Evolutionary conservation across 768 basidiomycete genomes (phyloP).

Genomic region (Calocera cornea): DNA sequence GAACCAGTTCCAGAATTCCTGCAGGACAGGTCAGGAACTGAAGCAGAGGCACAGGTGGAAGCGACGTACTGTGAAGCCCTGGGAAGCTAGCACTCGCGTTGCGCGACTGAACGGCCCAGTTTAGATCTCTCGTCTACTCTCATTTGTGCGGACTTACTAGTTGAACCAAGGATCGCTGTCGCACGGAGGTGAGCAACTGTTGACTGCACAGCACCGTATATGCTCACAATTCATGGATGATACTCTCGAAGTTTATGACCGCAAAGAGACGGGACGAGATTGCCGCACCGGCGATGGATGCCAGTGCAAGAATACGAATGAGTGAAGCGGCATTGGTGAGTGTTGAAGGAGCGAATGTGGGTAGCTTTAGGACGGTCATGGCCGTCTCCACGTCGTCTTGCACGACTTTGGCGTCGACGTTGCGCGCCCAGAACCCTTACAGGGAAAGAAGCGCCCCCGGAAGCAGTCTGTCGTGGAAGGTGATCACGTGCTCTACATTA

Average conservation of each 20-base stretch:
- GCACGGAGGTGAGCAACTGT: background rate
- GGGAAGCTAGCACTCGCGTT: constrained; percentile 72
- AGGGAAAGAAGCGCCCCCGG: background rate
- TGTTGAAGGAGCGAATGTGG: constrained; percentile 30
- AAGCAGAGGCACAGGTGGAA: background rate
- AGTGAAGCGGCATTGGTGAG: constrained; percentile 81
- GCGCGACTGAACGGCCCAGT: constrained; percentile 53
- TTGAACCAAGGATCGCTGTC: constrained; percentile 96
- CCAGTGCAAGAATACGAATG: constrained; percentile 77
- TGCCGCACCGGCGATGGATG: constrained; percentile 84
- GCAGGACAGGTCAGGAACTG: background rate
- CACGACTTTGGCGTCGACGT: background rate
- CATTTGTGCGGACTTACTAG: constrained; percentile 60
- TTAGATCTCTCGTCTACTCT: background rate
- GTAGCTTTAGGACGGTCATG: constrained; percentile 12
- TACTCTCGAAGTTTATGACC: constrained; percentile 95
- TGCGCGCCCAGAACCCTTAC: background rate
- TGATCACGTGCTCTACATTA: background rate
- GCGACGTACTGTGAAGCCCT: constrained; percentile 83
- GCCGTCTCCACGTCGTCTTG: background rate
- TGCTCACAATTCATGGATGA: constrained; percentile 96
- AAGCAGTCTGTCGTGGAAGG: background rate
- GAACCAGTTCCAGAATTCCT: constrained; percentile 99
- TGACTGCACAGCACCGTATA: constrained; percentile 12
- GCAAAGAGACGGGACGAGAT: constrained; percentile 94